Conservation (phyloP, 2,329 filamentous ascomycete species). For the Penicillium sp. region DNA sequence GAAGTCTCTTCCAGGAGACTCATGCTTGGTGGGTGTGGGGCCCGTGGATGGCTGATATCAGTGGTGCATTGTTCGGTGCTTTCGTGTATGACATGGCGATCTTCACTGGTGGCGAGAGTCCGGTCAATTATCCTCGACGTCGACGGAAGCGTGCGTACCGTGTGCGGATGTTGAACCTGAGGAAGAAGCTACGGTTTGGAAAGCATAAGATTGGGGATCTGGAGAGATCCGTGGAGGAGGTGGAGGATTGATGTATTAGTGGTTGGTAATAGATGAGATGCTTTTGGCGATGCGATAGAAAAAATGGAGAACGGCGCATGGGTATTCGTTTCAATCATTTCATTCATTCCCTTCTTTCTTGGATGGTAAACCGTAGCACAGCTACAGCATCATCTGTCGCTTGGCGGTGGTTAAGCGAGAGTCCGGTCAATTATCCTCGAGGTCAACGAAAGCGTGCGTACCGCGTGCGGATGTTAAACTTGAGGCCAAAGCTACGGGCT, state of each 20-base stretch:
- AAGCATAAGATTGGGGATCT: slow-evolving; percentile 18
- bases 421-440: slow-evolving; percentile 44
- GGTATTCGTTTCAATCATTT: too few relatives aligned
- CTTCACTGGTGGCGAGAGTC: slow-evolving; percentile 40
- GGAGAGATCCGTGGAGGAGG: slow-evolving; percentile 17
- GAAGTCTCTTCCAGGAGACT: slow-evolving; percentile 22
- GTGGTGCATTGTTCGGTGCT: slow-evolving; percentile 32
- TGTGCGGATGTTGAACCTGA: slow-evolving; percentile 29
- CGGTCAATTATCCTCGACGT: slow-evolving; percentile 44
- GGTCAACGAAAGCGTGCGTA: slow-evolving; percentile 36
- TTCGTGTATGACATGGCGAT: slow-evolving; percentile 37
- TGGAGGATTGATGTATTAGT: neutral
- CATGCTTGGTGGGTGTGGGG: slow-evolving; percentile 39
- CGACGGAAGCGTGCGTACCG: slow-evolving; percentile 35
- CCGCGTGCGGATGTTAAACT: slow-evolving; percentile 29
- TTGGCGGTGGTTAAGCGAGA: slow-evolving; percentile 23
- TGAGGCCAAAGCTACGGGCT: slow-evolving; percentile 18
- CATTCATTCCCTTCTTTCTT: neutral
- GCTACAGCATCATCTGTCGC: neutral
- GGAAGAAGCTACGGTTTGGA: slow-evolving; percentile 17
- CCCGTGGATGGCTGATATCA: slow-evolving; percentile 34
- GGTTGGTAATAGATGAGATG: neutral
- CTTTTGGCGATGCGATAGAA: neutral
- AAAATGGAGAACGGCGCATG: too few relatives aligned
- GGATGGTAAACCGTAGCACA: too few relatives aligned